Base-by-base conservation (phyloP, 495 filamentous ascomycete genomes). In the Xeromyces bisporus region DNA sequence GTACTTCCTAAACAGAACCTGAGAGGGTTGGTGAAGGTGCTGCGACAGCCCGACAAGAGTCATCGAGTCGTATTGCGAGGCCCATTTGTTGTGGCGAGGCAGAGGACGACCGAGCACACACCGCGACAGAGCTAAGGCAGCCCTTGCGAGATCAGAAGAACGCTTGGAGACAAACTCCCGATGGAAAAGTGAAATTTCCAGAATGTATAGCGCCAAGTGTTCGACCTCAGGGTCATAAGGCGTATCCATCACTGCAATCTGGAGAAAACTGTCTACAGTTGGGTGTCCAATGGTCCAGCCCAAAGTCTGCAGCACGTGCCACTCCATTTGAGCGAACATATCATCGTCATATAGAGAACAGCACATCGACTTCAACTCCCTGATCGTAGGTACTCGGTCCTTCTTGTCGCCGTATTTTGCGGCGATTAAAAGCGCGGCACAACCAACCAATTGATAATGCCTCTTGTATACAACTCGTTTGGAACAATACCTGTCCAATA, bases 271-370 rank as follows among this genome's bases (percentile, higher is more conserved):
- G 50, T 96, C 86, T 32, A 93, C 80, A 18, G 89, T 94, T 1
- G 89, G 85, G 61, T 93, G 86, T 24, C 89, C 89, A 41, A 99
- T 77, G 41, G 76, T 72, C 91, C 91, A 99, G 37, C 81, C 78
- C 36, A 99, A 67, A n/a, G 89, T 96, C 56, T 92, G 85, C 42
- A 99, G 66, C 7, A 99, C 89, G 53, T 99, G 89, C 87, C 92
- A 94, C 54, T 99, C 89, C 91, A 99, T 96, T 56, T 99, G 89
- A 10, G 81, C 86, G 58, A 99, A 99, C 89, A 99, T 96, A 49
- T 93, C 89, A 9, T 93, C 86, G 50, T 99, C 89, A 52, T 99
- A 99, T 15, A 94, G 70, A 11, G 77, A 81, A 64, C 91, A 96
- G 63, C 89, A 99, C 91, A 99, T 96, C 30, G 84, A 85, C 66